Conservation (phyloP, 2,329 filamentous ascomycete genomes). For the Hypoxylon sp. region DNA sequence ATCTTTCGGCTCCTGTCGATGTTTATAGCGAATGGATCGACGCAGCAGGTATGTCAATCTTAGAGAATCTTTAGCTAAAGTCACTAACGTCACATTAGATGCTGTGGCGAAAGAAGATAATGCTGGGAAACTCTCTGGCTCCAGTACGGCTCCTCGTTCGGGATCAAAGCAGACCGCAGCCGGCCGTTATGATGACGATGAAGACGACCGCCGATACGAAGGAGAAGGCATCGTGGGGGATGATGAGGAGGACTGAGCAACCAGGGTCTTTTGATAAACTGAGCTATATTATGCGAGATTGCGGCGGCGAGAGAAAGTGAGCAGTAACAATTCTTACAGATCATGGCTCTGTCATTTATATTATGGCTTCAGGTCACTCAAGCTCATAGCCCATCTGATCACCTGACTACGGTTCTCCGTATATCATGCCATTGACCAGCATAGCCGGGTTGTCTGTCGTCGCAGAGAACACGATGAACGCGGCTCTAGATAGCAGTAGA, state of each 20-base stretch:
- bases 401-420: conserved; percentile 6
- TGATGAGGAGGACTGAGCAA: conserved; percentile 69
- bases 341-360: conserved; percentile 5
- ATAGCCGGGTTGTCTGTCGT: conserved; percentile 1
- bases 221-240: conserved; percentile 68
- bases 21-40: conserved; percentile 99
- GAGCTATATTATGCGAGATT: conserved; percentile 14
- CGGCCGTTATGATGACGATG: conserved; percentile 61
- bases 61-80: neutral
- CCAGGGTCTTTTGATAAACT: conserved; percentile 16
- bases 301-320: neutral
- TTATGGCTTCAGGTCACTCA: neutral
- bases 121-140: conserved; percentile 34
- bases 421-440: neutral
- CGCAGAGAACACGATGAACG: neutral
- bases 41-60: conserved; percentile 70
- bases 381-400: neutral
- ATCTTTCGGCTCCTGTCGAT: conserved; percentile 91
- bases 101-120: conserved; percentile 64
- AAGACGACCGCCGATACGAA: conserved; percentile 66
- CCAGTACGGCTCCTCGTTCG: conserved; percentile 38
- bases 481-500: conserved; percentile 14
- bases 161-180: conserved; percentile 44
- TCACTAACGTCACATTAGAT: conserved; percentile 56
- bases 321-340: conserved; percentile 1